phyloP scores from a whole-genome alignment of 2,329 filamentous ascomycete genomes.

The Dothistroma septosporum region DNA sequence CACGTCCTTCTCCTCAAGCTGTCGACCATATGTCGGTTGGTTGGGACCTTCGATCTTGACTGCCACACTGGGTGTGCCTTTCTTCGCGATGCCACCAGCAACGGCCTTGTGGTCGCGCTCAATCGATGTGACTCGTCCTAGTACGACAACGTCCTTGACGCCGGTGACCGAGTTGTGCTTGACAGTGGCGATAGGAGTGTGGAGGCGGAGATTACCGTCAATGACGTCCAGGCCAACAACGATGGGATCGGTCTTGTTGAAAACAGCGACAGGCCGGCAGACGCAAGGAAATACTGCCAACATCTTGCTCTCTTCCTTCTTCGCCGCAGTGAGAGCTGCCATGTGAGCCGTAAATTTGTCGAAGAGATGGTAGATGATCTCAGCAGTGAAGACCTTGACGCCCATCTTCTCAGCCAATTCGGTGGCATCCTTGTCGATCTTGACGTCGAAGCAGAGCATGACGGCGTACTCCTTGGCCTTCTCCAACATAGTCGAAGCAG shows the following conservation, averaged over 20 bases:
- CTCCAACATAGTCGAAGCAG: slow-evolving; percentile 88
- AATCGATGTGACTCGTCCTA: slow-evolving; percentile 95
- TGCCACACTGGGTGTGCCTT: slow-evolving; percentile 93
- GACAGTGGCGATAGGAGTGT: slow-evolving; percentile 85
- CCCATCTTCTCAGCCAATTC: slow-evolving; percentile 88
- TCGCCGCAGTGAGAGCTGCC: slow-evolving; percentile 77
- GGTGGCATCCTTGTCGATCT: slow-evolving; percentile 94
- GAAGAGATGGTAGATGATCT: slow-evolving; percentile 99
- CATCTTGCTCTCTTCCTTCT: slow-evolving; percentile 95
- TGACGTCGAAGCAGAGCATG: slow-evolving; percentile 99
- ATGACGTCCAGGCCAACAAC: slow-evolving; percentile 91
- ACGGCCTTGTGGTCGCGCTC: slow-evolving; percentile 98
- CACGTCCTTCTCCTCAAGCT: slow-evolving; percentile 84
- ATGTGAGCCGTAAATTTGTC: slow-evolving; percentile 96
- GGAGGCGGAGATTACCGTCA: slow-evolving; percentile 80
- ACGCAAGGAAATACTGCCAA: slow-evolving; percentile 96
- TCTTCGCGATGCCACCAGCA: slow-evolving; percentile 69
- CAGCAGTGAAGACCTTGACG: slow-evolving; percentile 96
- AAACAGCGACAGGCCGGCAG: slow-evolving; percentile 81
- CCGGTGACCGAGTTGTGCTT: slow-evolving; percentile 76
- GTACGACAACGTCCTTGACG: slow-evolving; percentile 73
- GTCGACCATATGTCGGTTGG: slow-evolving; percentile 90
- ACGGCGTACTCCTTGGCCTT: slow-evolving; percentile 94
- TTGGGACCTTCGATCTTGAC: slow-evolving; percentile 94
- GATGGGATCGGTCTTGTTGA: slow-evolving; percentile 97